Evolutionary conservation across 2,329 filamentous ascomycete species (phyloP).

Genomic region (Harringtonia lauricola): DNA sequence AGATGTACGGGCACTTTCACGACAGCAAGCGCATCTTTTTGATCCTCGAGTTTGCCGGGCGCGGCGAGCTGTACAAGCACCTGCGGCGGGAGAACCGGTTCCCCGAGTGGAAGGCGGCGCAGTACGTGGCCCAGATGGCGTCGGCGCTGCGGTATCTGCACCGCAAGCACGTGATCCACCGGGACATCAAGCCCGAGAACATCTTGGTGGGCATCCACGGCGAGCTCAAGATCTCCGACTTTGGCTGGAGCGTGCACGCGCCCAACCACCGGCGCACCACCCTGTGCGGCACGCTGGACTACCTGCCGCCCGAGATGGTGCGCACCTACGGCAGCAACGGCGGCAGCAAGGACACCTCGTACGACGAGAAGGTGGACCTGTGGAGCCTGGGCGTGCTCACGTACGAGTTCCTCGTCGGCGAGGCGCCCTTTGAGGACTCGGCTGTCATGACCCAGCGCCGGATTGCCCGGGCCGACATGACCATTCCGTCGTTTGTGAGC

Average conservation of each 20-base stretch:
- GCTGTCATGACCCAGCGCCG: conserved; percentile 87
- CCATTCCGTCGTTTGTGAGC: conserved; percentile 81
- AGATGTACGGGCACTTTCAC: conserved; percentile 80
- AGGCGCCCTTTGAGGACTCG: conserved; percentile 94
- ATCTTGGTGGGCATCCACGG: conserved; percentile 93
- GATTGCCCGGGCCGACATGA: conserved; percentile 85
- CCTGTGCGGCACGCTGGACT: conserved; percentile 95
- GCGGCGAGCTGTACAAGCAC: conserved; percentile 83
- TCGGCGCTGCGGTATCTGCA: conserved; percentile 81
- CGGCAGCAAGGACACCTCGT: conserved; percentile 57
- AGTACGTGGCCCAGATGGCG: conserved; percentile 88
- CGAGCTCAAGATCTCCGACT: conserved; percentile 97
- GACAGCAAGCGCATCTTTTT: conserved; percentile 81
- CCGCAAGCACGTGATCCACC: conserved; percentile 94
- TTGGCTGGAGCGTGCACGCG: conserved; percentile 96
- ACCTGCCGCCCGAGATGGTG: conserved; percentile 96
- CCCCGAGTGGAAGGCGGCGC: conserved; percentile 75
- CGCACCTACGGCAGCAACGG: conserved; percentile 35
- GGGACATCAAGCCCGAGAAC: conserved; percentile 96
- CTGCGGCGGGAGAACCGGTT: conserved; percentile 68
- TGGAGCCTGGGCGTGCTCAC: conserved; percentile 93
- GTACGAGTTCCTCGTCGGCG: conserved; percentile 92
- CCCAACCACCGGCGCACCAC: conserved; percentile 89
- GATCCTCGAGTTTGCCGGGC: conserved; percentile 77
- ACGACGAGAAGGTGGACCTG: conserved; percentile 89